Base-by-base conservation (phyloP, 352 stramenopile genomes). In the Phytopythium helicoides region DNA sequence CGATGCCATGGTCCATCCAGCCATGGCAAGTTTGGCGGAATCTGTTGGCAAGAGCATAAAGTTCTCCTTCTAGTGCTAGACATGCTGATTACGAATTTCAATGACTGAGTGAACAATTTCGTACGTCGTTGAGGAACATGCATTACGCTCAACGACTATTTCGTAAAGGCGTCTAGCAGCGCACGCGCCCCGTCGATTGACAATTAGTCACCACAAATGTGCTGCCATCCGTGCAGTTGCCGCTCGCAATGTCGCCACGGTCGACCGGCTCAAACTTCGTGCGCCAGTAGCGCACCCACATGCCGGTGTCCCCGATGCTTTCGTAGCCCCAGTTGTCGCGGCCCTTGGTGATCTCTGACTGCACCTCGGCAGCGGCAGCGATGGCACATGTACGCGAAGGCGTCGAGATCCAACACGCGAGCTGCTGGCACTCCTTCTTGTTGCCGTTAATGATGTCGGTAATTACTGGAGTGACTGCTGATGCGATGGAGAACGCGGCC, bases 361-460 rank as follows among this genome's bases (percentile, higher is more conserved):
- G 38, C 18, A 26, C 18, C 38, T 45, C 16, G 18, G 23, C 38
- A 21, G 38, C 38, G 6, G 38, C 38, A 23, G 18, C 18, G 19
- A 45, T 45, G 8, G 38, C 38, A 12, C 38, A 45, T 3, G 38
- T 45, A 12, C 38, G 38, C n/a, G 38, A 45, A 11, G 4, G 11
- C 9, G 38, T 45, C 18, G 38, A 19, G 9, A 45, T 45, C 18
- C n/a, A 45, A 21, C 38, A 45, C 9, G 38, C 38, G 3, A 45
- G 12, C 38, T 45, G 38, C 38, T 45, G 38, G 38, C 38, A 45
- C 38, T 45, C 38, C 38, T 45, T 45, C 38, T 45, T 45, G 38
- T 21, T 45, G 18, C 18, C 26, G 12, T 45, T 12, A 21, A 45
- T 45, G 38, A 26, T 9, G 18, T 45, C 7, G 4, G 38, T 45